Percentiles rank a stretch among this genome's conserved stretches.
These are phyloP conservation scores for Kwoniella botswanensis DNA, from an alignment of 768 basidiomycete species.

Conservation along the genomic window DNA sequence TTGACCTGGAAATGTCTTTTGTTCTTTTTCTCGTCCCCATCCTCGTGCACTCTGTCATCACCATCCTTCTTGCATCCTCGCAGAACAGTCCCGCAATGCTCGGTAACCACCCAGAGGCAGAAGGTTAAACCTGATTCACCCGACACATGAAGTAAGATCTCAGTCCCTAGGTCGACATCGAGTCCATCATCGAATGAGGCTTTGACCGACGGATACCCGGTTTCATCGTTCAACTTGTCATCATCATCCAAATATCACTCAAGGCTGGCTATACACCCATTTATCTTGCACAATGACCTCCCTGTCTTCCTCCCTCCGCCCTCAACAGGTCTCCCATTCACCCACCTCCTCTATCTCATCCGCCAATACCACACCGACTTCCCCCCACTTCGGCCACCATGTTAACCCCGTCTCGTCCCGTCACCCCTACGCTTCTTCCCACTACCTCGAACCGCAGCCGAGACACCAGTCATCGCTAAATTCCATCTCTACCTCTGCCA, in stretches of 20 bases:
- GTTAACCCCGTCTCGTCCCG: conserved; percentile 6
- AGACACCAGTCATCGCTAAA: conserved; percentile 27
- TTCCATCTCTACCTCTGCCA: conserved; percentile 26
- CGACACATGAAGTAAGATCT: background rate
- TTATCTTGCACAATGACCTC: conserved; percentile 3
- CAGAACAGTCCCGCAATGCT: background rate
- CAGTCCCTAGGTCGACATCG: background rate
- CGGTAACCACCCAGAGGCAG: background rate
- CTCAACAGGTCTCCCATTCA: conserved; percentile 29
- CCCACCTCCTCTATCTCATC: conserved; percentile 48
- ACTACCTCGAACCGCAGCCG: conserved; percentile 15
- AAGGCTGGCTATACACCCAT: background rate
- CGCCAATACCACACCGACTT: conserved; percentile 49
- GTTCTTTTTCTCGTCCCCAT: background rate
- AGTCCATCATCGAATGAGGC: background rate
- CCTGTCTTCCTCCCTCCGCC: conserved; percentile 19
- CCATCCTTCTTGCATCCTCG: background rate
- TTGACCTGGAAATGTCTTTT: background rate
- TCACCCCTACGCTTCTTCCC: conserved; percentile 17
- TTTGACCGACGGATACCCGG: background rate
- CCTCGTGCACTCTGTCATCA: background rate
- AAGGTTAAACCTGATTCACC: background rate
- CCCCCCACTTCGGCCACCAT: conserved; percentile 42
- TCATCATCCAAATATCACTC: background rate
- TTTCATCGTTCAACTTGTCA: background rate